Evolutionary conservation across 495 filamentous ascomycete genomes (phyloP).

Genomic region (Venustampulla echinocandica): DNA sequence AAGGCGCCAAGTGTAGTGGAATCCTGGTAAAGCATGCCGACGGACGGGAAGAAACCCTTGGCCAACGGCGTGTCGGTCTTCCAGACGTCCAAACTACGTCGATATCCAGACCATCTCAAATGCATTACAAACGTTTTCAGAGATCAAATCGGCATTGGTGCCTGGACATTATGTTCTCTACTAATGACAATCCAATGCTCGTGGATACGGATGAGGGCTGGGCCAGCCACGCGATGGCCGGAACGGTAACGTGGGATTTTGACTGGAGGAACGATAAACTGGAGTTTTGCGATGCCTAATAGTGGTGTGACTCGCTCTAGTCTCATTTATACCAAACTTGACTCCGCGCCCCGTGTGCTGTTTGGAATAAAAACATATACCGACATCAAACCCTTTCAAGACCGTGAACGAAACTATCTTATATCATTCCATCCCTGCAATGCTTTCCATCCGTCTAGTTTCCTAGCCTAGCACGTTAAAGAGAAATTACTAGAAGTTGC

Average conservation of each 20-base stretch:
- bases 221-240: background rate
- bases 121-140: background rate
- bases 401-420: too few relatives aligned
- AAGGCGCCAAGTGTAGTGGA: background rate
- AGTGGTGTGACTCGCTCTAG: too few relatives aligned
- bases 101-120: background rate
- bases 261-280: background rate
- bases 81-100: background rate
- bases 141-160: background rate
- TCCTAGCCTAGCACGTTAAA: too few relatives aligned
- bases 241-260: background rate
- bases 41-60: conserved; percentile 1
- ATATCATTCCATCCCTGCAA: too few relatives aligned
- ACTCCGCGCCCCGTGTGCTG: too few relatives aligned
- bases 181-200: background rate
- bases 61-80: conserved; percentile 1
- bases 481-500: too few relatives aligned
- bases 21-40: background rate
- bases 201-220: background rate
- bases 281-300: background rate
- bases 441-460: too few relatives aligned
- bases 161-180: background rate
- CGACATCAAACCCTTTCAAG: too few relatives aligned
- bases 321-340: too few relatives aligned
- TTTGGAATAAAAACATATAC: too few relatives aligned